Evolutionary conservation across 495 filamentous ascomycete genomes (phyloP), one percentile per base, ranked within the genome.

Genomic region (Tuber indicum): DNA sequence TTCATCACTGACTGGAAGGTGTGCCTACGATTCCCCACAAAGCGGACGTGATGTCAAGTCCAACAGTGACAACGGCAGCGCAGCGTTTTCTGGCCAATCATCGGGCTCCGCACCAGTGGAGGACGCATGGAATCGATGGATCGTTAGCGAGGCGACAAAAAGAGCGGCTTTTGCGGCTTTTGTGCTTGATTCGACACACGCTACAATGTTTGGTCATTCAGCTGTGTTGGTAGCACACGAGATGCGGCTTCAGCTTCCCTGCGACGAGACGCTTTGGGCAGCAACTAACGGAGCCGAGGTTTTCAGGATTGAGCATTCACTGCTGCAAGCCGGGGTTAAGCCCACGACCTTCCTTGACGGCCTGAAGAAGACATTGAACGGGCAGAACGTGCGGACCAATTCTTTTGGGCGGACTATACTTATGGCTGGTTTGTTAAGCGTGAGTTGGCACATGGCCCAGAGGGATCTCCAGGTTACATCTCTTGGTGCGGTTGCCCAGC

Each of bases 381-480:
- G 90, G 26, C 91, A 98, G 75, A 89, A 89, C 69, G 96, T 99
- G 39, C 89, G 92, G 76, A 99, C 96, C 5, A 98, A 98, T 83
- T 90, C 93, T 9, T 99, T 98, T 84, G 96, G 96, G 7, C 90
- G 96, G n/a, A 96, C 91, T 5, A 94, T 97, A 73, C 88, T 99
- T 73, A 98, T 99, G 94, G 92, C 94, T 23, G 96, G 96, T 1
- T 84, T 99, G 74, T 87, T 99, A 41, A 97, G 93, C 80, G 93
- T 98, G 49, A 94, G 91, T 85, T 98, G 94, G 93, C 96, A 98
- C 85, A 93, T 98, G 90, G 97, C 97, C 84, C 95, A 98, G 84
- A 89, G 95, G 76, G 96, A 99, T 84, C 89, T 98, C 7, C 96
- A 98, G 85, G 91, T 98, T 71, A 96, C 91, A 83, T 94, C 94